Evolutionary conservation across 345 rosid species (phyloP), one percentile per base, ranked within the genome.

Genomic region (Erysimum cheiranthoides): DNA sequence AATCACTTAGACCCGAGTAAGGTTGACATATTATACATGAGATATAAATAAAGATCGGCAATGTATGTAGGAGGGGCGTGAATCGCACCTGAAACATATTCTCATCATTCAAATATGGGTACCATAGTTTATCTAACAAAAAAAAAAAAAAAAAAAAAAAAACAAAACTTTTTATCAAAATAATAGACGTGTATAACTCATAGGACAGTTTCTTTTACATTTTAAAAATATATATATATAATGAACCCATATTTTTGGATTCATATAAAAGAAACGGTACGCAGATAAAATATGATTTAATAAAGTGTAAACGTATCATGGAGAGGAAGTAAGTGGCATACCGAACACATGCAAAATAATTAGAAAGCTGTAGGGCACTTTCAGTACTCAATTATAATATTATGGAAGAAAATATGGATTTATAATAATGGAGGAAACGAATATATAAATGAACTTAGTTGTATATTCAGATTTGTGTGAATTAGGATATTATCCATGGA

Each of bases 291-390:
- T 73, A 18, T n/a, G 30, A 61, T 27, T 14, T 5, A 17, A 35
- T 25, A 73, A 63, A 73, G 77, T 52, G 63, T 51, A 51, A 51
- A 52, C 43, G 40, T 11, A 73, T 62, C 62, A 75, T 68, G 79
- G 63, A 68, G 69, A 68, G 49, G 35, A 59, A 68, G 56, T 51
- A 60, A 75, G 79, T 75, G 79, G 74, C 74, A 27, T 61, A 75
- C 74, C 69, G 57, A 61, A 61, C 79, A 68, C 74, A 68, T 75
- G 79, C 36, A 61, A 68, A 32, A 31, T 60, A 18, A 30, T 40
- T 13, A 49, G 13, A 51, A 68, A 68, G 79, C 49, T 75, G 79
- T 51, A 51, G 28, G 28, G 73, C 63, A 68, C 63, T 51, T 61
- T 21, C 31, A 21, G 25, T 21, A 30, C 21, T 36, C 7, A 14